Conservation (phyloP, 2,329 filamentous ascomycete species). For the Ascochyta lentis region DNA sequence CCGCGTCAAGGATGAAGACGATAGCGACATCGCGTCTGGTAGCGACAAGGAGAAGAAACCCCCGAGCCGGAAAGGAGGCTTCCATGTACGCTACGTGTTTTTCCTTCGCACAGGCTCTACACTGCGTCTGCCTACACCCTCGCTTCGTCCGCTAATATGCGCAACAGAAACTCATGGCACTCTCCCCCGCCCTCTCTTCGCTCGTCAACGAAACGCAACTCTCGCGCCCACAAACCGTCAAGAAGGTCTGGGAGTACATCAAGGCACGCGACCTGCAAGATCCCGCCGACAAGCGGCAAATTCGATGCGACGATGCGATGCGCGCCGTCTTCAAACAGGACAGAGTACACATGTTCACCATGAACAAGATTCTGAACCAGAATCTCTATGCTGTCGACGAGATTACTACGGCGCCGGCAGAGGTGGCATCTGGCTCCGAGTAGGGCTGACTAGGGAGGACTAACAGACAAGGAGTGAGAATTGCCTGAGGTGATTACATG, state of each 20-base stretch:
- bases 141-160: constrained; percentile 5
- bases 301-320: constrained; percentile 90
- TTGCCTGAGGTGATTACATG: neutral
- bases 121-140: neutral
- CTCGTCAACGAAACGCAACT: constrained; percentile 79
- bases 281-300: constrained; percentile 88
- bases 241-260: constrained; percentile 95
- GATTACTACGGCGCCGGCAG: constrained; percentile 11
- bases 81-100: constrained; percentile 72
- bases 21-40: constrained; percentile 75
- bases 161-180: constrained; percentile 71
- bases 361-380: constrained; percentile 94
- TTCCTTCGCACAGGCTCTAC: neutral
- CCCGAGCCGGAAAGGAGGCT: constrained; percentile 81
- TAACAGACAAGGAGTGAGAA: too few relatives aligned
- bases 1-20: constrained; percentile 78
- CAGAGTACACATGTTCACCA: constrained; percentile 97
- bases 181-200: constrained; percentile 73
- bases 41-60: constrained; percentile 68
- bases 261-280: constrained; percentile 88
- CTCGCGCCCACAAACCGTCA: constrained; percentile 93
- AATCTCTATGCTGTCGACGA: constrained; percentile 89
- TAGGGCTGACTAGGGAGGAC: neutral
- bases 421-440: neutral
- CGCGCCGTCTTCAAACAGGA: constrained; percentile 89